A percentile compares a stretch with the other conserved stretches of the same genome.
These are phyloP conservation scores for Monosporascus sp. DNA, from an alignment of 2,329 filamentous ascomycete genomes.

Conservation along the genomic window DNA sequence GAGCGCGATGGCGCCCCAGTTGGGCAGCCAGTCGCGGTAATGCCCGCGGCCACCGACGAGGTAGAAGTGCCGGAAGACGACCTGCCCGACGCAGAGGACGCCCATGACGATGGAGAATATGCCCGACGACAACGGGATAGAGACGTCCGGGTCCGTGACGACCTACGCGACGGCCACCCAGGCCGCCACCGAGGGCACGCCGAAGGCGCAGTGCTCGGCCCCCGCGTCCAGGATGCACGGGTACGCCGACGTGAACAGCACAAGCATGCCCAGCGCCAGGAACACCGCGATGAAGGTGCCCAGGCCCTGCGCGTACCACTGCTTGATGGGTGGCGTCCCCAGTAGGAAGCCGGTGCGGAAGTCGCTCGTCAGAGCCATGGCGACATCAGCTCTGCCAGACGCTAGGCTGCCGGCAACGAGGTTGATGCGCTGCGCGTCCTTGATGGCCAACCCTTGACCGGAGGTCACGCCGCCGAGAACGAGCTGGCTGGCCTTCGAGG, in stretches of 20 bases:
- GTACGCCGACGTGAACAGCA: conserved; percentile 63
- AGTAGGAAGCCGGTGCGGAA: conserved; percentile 66
- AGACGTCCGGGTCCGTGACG: conserved; percentile 51
- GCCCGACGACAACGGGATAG: conserved; percentile 48
- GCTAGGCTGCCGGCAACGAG: conserved; percentile 56
- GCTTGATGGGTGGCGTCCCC: conserved; percentile 57
- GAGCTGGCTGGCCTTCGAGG: conserved; percentile 64
- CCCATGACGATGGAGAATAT: conserved; percentile 55
- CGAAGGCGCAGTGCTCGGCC: conserved; percentile 51
- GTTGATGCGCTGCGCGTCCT: conserved; percentile 58
- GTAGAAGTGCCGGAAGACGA: conserved; percentile 49
- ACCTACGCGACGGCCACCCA: conserved; percentile 62
- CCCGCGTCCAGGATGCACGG: conserved; percentile 56
- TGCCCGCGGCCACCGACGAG: conserved; percentile 48
- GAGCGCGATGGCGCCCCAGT: conserved; percentile 57
- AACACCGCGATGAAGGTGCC: conserved; percentile 61
- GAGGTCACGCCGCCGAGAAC: conserved; percentile 61
- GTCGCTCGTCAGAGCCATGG: conserved; percentile 52
- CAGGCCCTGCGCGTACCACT: conserved; percentile 61
- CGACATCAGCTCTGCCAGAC: conserved; percentile 49
- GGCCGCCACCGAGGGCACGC: conserved; percentile 57
- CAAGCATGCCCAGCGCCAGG: conserved; percentile 61
- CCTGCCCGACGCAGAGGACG: conserved; percentile 44
- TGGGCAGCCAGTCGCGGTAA: conserved; percentile 51
- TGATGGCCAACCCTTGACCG: conserved; percentile 42